These are phyloP conservation scores for Fusarium haematococcum DNA, from an alignment of 2,329 filamentous ascomycete species.

Conservation along the genomic window DNA sequence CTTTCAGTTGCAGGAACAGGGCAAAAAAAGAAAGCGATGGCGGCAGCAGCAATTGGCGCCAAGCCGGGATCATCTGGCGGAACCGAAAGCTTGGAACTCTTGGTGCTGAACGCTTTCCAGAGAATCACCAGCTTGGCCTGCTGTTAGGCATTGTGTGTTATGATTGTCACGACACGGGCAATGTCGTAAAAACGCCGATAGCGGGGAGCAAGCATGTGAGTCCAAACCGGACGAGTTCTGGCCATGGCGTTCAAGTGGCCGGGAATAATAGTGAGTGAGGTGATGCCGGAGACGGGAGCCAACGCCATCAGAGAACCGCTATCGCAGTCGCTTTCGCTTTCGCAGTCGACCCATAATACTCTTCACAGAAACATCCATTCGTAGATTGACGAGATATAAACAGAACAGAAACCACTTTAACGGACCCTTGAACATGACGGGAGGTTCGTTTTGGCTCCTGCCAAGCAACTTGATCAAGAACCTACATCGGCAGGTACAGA, in stretches of 20 bases:
- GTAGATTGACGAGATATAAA: background rate
- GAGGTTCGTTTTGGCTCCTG: background rate
- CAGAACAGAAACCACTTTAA: background rate
- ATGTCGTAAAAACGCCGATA: background rate
- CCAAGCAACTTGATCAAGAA: background rate
- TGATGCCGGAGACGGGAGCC: background rate
- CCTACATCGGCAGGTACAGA: background rate
- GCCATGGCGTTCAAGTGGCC: background rate
- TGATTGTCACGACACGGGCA: background rate
- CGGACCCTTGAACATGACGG: background rate
- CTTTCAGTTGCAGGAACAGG: constrained; percentile 29
- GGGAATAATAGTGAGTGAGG: constrained; percentile 2
- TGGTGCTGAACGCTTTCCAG: background rate
- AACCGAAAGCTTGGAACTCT: constrained; percentile 23
- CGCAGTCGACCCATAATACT: background rate
- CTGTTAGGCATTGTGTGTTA: background rate
- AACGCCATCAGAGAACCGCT: background rate
- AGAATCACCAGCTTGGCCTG: background rate
- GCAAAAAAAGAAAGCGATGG: constrained; percentile 9
- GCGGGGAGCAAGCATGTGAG: background rate
- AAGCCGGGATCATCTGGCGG: constrained; percentile 31
- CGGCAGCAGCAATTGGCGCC: constrained; percentile 17
- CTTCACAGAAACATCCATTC: background rate
- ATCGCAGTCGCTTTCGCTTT: background rate
- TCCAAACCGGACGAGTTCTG: background rate